These are phyloP conservation scores for Talaromyces liani DNA, from an alignment of 495 filamentous ascomycete species.

Conservation along the genomic window DNA sequence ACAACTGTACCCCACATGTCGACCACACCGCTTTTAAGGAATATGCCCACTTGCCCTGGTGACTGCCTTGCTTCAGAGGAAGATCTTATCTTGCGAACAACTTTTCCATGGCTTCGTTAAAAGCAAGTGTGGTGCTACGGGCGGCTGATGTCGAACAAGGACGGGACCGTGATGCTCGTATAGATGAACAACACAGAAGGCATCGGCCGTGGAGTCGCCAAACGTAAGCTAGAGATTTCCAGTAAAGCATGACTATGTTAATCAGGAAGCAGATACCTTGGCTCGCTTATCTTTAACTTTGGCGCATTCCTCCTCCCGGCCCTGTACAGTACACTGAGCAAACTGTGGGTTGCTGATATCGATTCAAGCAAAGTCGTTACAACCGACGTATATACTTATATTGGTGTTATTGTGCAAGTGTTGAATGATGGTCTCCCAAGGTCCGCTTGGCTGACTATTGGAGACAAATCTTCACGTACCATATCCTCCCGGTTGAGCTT, in stretches of 20 bases:
- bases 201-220: neutral
- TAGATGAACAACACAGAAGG: neutral
- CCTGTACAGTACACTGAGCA: slow-evolving; percentile 24
- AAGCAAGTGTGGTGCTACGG: neutral
- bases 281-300: too few relatives aligned
- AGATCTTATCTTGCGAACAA: neutral
- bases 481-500: slow-evolving; percentile 47
- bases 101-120: neutral
- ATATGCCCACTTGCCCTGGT: neutral
- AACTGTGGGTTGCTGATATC: slow-evolving; percentile 69
- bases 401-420: slow-evolving; percentile 57
- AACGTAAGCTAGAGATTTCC: slow-evolving; percentile 29
- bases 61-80: neutral
- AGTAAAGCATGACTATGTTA: too few relatives aligned
- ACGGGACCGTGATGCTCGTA: neutral
- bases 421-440: slow-evolving; percentile 69
- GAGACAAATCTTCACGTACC: slow-evolving; percentile 51
- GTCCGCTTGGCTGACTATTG: slow-evolving; percentile 63
- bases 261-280: too few relatives aligned
- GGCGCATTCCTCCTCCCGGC: too few relatives aligned
- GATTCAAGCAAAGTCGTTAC: slow-evolving; percentile 58
- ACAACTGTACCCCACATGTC: neutral
- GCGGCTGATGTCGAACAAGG: neutral
- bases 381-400: slow-evolving; percentile 59
- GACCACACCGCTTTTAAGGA: too few relatives aligned